A percentile compares a stretch with the other conserved stretches of the same genome.
Evolutionary conservation across 768 basidiomycete species (phyloP).

Genomic region (Hygrophorus pudorinus): DNA sequence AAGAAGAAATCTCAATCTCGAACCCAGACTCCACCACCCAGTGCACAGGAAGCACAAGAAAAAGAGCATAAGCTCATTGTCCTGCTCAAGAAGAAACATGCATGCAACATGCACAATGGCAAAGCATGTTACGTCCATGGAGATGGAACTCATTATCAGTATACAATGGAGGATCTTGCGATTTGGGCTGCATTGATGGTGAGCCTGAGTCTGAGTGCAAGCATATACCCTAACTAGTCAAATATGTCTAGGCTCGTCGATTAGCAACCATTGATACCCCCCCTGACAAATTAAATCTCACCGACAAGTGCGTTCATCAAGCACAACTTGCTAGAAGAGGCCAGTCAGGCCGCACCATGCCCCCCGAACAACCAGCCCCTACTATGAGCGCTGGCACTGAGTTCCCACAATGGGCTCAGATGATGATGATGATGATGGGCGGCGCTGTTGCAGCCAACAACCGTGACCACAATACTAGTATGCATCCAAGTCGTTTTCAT

Average conservation of each 20-base stretch:
- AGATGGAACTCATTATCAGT: slow-evolving; percentile 8
- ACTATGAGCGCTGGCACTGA: no score
- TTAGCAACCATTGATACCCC: background rate
- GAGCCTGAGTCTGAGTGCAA: no score
- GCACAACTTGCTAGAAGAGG: background rate
- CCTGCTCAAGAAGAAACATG: slow-evolving; percentile 1
- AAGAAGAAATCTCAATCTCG: background rate
- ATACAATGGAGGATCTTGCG: slow-evolving; percentile 2
- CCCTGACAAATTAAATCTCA: background rate
- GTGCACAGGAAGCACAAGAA: background rate
- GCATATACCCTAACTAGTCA: no score
- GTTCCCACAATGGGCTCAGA: background rate
- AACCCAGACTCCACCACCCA: background rate
- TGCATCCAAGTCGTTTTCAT: no score
- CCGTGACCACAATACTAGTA: no score
- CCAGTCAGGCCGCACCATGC: background rate
- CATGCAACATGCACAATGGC: slow-evolving; percentile 2
- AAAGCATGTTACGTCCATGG: slow-evolving; percentile 2
- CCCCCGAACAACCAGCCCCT: background rate
- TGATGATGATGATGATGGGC: background rate
- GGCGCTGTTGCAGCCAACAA: background rate
- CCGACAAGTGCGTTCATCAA: background rate
- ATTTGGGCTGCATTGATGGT: slow-evolving; percentile 4
- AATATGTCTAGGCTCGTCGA: slow-evolving; percentile 1
- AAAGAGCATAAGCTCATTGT: slow-evolving; percentile 5